Conservation (phyloP, 495 filamentous ascomycete genomes). For the Trichodelitschia bisporula region DNA sequence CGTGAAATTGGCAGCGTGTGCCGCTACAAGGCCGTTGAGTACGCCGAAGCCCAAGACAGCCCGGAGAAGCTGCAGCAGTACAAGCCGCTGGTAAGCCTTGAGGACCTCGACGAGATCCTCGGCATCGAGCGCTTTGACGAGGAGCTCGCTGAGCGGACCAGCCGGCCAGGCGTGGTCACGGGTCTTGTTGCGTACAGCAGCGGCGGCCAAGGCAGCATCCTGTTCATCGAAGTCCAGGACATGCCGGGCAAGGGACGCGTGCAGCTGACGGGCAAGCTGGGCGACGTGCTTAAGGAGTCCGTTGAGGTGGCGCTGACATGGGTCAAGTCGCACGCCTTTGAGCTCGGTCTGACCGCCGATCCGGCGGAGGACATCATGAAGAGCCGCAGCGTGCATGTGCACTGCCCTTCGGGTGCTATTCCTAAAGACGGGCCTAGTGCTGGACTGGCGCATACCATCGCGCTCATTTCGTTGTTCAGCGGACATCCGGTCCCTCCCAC, state of each 20-base stretch:
- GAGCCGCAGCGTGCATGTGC: conserved; percentile 80
- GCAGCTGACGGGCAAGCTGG: conserved; percentile 96
- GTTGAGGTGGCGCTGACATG: conserved; percentile 89
- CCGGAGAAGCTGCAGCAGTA: conserved; percentile 44
- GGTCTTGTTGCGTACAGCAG: conserved; percentile 90
- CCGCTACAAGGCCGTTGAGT: conserved; percentile 87
- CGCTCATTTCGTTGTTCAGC: conserved; percentile 73
- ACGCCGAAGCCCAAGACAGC: conserved; percentile 66
- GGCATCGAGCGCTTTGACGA: conserved; percentile 89
- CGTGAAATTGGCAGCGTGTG: conserved; percentile 88
- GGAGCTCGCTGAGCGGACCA: conserved; percentile 75
- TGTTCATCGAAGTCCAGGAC: conserved; percentile 95
- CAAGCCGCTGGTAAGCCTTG: conserved; percentile 42
- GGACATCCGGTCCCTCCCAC: conserved; percentile 74
- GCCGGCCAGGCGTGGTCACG: conserved; percentile 83
- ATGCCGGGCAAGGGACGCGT: conserved; percentile 88
- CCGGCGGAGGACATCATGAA: conserved; percentile 89
- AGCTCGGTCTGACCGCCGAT: conserved; percentile 59
- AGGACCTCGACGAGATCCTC: conserved; percentile 72
- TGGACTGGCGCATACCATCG: conserved; percentile 82
- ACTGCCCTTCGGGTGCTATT: conserved; percentile 85
- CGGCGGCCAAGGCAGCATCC: conserved; percentile 81
- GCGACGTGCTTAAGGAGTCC: conserved; percentile 88
- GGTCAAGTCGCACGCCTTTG: conserved; percentile 91
- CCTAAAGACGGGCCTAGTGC: conserved; percentile 84